Base-by-base conservation (phyloP, 2,329 filamentous ascomycete species). In the Botrytis deweyae region DNA sequence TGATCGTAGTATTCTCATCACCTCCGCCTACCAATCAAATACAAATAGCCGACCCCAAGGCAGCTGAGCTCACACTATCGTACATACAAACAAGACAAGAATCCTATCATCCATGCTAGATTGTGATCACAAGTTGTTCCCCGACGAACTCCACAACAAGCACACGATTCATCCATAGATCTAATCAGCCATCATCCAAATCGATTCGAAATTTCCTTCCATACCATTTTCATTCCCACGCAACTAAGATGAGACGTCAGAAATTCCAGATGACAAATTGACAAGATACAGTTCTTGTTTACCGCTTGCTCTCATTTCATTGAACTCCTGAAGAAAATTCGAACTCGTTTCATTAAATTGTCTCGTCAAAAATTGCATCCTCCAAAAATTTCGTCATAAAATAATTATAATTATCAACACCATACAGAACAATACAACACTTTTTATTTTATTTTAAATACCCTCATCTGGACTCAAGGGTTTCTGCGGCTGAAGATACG, bases 401-500 rank as follows among this genome's bases (percentile, higher is more conserved):
- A 38, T 25, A 33, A 58, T n/a, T 58, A 55, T 58, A 42, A 68
- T 58, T 33, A 10, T 58, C 38, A 25, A 25, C 18, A 22, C 46
- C 29, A n/a, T n/a, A 69, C 25, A 16, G 9, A 44, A 7, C 40
- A 33, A 58, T 25, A 7, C 18, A 22, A 55, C 3, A 4, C 10
- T 29, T 29, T 69, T 40, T 29, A 1, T 8, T 42, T 42, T 29
- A 16, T 69, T 68, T 68, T 69, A 58, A 1, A 33, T 25, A 5
- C 25, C 38, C 36, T 58, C 49, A 25, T 69, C 65, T 12, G 67
- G 38, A n/a, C 76, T 76, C 6, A 77, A 76, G 73, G 77, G 78
- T 38, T 70, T 70, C 33, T 67, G 73, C 64, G 78, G 78, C 61
- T 74, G 73, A 55, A 79, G 75, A 75, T 80, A 82, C 36, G 76